Evolutionary conservation across 1,139 yeast genomes (phyloP), one percentile per base, ranked within the genome.

Genomic region (Yamadazyma dushanensis): DNA sequence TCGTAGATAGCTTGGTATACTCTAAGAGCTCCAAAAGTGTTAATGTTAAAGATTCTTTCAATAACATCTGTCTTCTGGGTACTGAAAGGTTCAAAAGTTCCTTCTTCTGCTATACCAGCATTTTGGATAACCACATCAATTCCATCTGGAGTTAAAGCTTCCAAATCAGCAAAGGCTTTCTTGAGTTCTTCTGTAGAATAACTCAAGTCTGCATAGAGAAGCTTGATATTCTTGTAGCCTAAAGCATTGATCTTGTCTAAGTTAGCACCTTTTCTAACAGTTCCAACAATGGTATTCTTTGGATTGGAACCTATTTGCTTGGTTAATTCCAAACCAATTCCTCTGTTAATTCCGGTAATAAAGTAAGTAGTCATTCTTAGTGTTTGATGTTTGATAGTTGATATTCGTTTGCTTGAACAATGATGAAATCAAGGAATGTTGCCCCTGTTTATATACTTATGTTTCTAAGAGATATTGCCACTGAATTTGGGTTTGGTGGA

Each of bases 1-100:
- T 64, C 63, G 30, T 50, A 49, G 24, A 61, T 23, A 2, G 54
- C 51, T 34, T 56, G 56, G 31, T 54, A 42, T 0, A 61, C 37
- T 28, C 54, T 54, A n/a, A 65, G 39, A 3, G 69, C 59, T 0
- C 67, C 70, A 5, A 62, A 26, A 13, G 55, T 44, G 35, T 66
- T 66, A 19, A 54, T 48, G 20, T 46, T 47, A 36, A 50, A 57
- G 37, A 54, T 57, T 1, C 44, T 34, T 4, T 41, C 16, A 49
- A 48, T 62, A 34, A 28, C 34, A 28, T 5, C 5, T 5, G 17
- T 20, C 9, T 25, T 28, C 24, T 26, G 29, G 4, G 9, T 11
- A 17, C 16, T 8, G 8, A 26, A 26, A 15, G 27, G 27, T n/a
- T 3, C 11, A 3, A 15, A 6, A n/a, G n/a, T 11, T 3, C 15